phyloP scores from a whole-genome alignment of 306 rosid species.

The Acacia confusa region DNA sequence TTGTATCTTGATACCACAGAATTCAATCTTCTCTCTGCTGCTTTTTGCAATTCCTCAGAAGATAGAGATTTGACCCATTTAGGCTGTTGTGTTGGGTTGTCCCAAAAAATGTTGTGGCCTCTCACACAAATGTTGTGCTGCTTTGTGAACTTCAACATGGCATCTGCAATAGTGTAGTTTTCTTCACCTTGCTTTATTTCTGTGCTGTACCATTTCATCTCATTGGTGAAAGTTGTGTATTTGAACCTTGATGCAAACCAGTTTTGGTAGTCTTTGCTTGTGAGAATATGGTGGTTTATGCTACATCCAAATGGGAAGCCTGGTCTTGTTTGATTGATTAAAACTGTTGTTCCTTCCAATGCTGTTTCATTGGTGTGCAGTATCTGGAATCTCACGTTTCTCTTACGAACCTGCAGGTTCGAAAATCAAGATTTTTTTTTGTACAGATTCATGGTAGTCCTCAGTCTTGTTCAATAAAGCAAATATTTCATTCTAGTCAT shows the following conservation, averaged over 20 bases:
- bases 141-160: conserved; percentile 57
- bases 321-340: conserved; percentile 38
- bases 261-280: conserved; percentile 48
- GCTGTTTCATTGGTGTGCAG: conserved; percentile 39
- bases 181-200: conserved; percentile 56
- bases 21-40: conserved; percentile 47
- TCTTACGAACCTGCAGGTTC: conserved; percentile 57
- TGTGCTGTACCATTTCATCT: conserved; percentile 82
- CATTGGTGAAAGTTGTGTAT: conserved; percentile 68
- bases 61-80: conserved; percentile 61
- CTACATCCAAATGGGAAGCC: conserved; percentile 68
- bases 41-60: conserved; percentile 41
- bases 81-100: conserved; percentile 42
- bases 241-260: conserved; percentile 70
- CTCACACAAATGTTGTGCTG: conserved; percentile 53
- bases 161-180: conserved; percentile 65
- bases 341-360: conserved; percentile 45
- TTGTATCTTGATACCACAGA: conserved; percentile 70
- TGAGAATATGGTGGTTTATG: conserved; percentile 57
- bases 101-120: conserved; percentile 81
- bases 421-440: background rate
- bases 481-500: background rate
- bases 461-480: background rate
- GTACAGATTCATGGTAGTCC: background rate
- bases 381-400: conserved; percentile 53